Evolutionary conservation across 495 filamentous ascomycete genomes (phyloP).

Genomic region (Hyaloscypha variabilis): DNA sequence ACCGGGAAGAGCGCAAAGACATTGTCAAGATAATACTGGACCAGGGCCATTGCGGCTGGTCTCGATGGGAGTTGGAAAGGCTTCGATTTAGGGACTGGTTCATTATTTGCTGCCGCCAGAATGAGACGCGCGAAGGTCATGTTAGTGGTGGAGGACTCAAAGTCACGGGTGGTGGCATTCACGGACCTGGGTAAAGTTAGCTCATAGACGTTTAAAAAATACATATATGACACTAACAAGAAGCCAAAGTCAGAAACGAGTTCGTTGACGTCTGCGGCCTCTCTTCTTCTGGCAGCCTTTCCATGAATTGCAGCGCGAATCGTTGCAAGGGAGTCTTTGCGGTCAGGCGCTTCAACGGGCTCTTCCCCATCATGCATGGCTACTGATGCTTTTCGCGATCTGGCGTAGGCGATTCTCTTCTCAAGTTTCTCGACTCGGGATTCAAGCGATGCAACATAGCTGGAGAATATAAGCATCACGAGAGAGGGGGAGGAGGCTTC

Average conservation of each 20-base stretch:
- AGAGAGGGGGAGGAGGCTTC: not conserved
- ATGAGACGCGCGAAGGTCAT: conserved; percentile 88
- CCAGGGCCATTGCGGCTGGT: conserved; percentile 61
- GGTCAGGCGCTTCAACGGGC: conserved; percentile 44
- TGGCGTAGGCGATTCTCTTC: conserved; percentile 64
- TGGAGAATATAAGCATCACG: conserved; percentile 32
- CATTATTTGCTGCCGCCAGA: conserved; percentile 70
- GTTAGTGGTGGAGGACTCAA: conserved; percentile 78
- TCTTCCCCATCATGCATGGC: conserved; percentile 48
- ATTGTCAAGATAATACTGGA: conserved; percentile 83
- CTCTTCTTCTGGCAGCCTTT: conserved; percentile 58
- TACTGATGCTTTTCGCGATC: conserved; percentile 57
- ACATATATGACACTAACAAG: conserved; percentile 52
- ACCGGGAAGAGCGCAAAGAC: conserved; percentile 79
- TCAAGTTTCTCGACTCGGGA: conserved; percentile 85
- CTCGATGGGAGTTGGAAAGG: conserved; percentile 65
- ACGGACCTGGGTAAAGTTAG: conserved; percentile 63
- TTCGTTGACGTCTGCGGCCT: conserved; percentile 77
- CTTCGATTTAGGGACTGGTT: conserved; percentile 59
- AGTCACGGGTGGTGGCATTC: conserved; percentile 90
- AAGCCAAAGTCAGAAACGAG: conserved; percentile 83
- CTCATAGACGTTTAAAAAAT: conserved; percentile 2
- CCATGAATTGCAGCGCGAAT: conserved; percentile 61
- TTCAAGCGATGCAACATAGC: conserved; percentile 92
- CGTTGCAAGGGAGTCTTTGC: conserved; percentile 60